phyloP scores from a whole-genome alignment of 306 rosid genomes.

The Trichosanthes cucumerina region DNA sequence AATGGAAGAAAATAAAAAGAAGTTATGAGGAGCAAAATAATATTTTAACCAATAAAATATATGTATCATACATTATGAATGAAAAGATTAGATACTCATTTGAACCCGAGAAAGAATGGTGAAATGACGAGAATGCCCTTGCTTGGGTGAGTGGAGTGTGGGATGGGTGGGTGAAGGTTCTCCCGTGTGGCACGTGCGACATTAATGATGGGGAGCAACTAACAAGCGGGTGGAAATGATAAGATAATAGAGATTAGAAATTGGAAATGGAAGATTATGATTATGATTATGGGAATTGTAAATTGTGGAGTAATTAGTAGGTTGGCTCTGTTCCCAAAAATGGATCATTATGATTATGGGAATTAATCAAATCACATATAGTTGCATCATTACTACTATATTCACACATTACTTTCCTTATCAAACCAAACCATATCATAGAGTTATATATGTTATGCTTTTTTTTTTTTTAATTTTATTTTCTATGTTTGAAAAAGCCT shows the following conservation, averaged over 20 bases:
- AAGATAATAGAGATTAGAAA: background rate
- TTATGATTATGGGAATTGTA: no score
- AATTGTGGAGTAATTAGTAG: background rate
- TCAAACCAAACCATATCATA: background rate
- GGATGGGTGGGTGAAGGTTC: background rate
- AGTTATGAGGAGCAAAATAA: no score
- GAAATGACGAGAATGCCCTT: background rate
- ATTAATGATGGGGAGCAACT: conserved; percentile 6
- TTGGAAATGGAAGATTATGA: no score
- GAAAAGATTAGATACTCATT: no score
- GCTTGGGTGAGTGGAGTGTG: background rate
- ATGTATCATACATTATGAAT: no score
- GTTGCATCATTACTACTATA: background rate
- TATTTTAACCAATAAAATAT: no score
- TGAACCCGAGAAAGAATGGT: background rate
- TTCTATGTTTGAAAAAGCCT: background rate
- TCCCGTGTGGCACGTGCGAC: background rate
- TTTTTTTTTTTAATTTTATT: background rate
- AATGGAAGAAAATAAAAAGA: no score
- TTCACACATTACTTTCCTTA: background rate
- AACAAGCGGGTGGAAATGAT: conserved; percentile 1
- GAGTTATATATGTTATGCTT: background rate
- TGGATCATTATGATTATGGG: background rate
- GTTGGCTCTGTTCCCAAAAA: background rate
- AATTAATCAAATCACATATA: background rate